These are phyloP conservation scores for Pseudogymnoascus sp. DNA, from an alignment of 2,329 filamentous ascomycete genomes.

Conservation along the genomic window DNA sequence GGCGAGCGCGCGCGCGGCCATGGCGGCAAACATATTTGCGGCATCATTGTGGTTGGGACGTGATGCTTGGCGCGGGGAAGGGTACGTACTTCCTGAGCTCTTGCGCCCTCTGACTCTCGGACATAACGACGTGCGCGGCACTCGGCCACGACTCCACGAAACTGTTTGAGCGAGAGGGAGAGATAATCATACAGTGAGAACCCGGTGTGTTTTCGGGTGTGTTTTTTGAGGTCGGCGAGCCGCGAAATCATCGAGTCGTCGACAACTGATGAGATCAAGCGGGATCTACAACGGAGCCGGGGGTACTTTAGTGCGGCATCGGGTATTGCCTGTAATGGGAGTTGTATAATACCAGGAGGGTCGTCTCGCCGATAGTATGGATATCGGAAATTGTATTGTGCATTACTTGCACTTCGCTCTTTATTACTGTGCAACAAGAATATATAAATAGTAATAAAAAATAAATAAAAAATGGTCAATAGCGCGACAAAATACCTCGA, in stretches of 20 bases:
- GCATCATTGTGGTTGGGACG: not conserved
- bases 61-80: not conserved
- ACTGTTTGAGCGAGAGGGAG: constrained; percentile 1
- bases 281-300: not conserved
- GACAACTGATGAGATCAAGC: constrained; percentile 3
- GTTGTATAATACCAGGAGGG: not conserved
- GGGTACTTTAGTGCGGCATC: not conserved
- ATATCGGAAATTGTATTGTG: not conserved
- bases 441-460: not conserved
- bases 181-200: constrained; percentile 4
- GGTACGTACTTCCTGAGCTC: constrained; percentile 24
- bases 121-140: not conserved
- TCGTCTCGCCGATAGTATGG: not conserved
- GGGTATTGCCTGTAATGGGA: not conserved
- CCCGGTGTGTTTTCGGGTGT: not conserved
- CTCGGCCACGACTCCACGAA: constrained; percentile 4
- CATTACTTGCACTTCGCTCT: not conserved
- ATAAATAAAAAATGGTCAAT: not conserved
- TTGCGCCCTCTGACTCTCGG: constrained; percentile 19
- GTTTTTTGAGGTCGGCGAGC: not conserved
- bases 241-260: not conserved
- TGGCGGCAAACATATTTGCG: constrained; percentile 4
- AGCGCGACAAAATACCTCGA: not conserved
- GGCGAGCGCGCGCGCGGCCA: not conserved
- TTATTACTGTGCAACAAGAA: not conserved